A percentile compares a stretch with the other conserved stretches of the same genome.
phyloP scores from a whole-genome alignment of 257 asterid species.

The Striga asiatica region DNA sequence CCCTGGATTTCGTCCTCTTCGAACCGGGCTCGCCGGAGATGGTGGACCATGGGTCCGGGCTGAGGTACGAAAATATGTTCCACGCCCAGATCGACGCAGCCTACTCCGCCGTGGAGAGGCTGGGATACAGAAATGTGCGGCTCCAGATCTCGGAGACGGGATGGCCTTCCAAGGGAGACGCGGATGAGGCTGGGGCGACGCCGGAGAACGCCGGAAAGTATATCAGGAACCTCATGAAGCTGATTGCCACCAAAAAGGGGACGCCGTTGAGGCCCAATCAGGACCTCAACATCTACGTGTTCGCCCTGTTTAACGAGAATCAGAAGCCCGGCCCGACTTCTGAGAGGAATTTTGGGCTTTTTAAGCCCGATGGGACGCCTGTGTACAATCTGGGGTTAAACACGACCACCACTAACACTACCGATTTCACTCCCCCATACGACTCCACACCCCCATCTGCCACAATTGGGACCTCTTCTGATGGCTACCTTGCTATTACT shows the following conservation, averaged over 20 bases:
- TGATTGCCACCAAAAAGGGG: slow-evolving; percentile 49
- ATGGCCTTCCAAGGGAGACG: slow-evolving; percentile 87
- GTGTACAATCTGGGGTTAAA: slow-evolving; percentile 53
- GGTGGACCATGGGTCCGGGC: slow-evolving; percentile 37
- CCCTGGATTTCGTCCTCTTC: slow-evolving; percentile 54
- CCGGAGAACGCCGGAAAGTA: slow-evolving; percentile 64
- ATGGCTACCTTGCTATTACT: too few relatives aligned
- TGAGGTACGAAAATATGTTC: slow-evolving; percentile 71
- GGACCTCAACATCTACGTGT: slow-evolving; percentile 51
- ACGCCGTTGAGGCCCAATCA: slow-evolving; percentile 66
- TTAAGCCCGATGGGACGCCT: slow-evolving; percentile 75
- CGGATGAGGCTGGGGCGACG: slow-evolving; percentile 70
- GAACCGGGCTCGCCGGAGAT: slow-evolving; percentile 36
- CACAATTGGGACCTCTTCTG: background rate
- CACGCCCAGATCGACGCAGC: slow-evolving; percentile 83
- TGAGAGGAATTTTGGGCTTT: slow-evolving; percentile 75
- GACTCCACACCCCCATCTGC: too few relatives aligned
- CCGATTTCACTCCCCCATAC: slow-evolving; percentile 13
- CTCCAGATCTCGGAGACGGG: slow-evolving; percentile 91
- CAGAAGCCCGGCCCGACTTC: slow-evolving; percentile 86
- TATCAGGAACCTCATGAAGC: slow-evolving; percentile 52
- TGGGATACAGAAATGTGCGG: slow-evolving; percentile 57
- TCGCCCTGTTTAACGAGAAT: slow-evolving; percentile 79
- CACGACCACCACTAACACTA: slow-evolving; percentile 20
- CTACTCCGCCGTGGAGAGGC: slow-evolving; percentile 45